phyloP scores from a whole-genome alignment of 768 basidiomycete genomes.

The Lactarius trivialis region DNA sequence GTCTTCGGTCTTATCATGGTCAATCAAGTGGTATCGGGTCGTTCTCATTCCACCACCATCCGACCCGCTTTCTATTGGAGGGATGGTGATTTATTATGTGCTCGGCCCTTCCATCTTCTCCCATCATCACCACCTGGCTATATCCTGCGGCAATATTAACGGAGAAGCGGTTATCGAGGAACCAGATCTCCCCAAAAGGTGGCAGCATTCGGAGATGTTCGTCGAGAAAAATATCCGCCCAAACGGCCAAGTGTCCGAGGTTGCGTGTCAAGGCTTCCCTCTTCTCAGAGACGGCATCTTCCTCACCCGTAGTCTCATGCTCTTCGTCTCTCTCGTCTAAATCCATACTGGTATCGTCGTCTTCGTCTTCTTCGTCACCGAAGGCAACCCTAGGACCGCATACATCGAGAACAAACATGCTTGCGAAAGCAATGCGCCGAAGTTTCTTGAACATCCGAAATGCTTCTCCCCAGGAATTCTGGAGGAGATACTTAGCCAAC shows the following conservation, averaged over 20 bases:
- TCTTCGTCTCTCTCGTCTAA: conserved; percentile 9
- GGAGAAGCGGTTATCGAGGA: conserved; percentile 8
- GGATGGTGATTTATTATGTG: conserved; percentile 6
- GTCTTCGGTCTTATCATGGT: background rate
- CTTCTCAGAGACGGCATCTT: background rate
- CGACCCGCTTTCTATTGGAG: background rate
- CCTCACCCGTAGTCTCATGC: background rate
- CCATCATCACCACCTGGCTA: conserved; percentile 1
- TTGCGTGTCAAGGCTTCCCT: background rate
- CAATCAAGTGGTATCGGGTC: conserved; percentile 1
- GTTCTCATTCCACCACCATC: conserved; percentile 15
- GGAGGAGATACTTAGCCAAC: background rate
- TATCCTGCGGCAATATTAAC: conserved; percentile 6
- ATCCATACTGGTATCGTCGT: background rate
- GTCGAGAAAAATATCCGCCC: conserved; percentile 20
- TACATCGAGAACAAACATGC: conserved; percentile 16
- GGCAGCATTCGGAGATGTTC: conserved; percentile 14
- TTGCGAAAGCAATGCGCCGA: conserved; percentile 13
- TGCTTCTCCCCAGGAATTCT: conserved; percentile 14
- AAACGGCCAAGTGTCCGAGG: conserved; percentile 9
- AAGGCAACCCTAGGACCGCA: background rate
- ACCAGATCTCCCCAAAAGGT: conserved; percentile 20
- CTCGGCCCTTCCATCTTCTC: conserved; percentile 1
- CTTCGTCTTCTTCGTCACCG: background rate
- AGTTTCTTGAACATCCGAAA: conserved; percentile 14